phyloP scores from a whole-genome alignment of 2,329 filamentous ascomycete species.

The Talaromyces sp. region DNA sequence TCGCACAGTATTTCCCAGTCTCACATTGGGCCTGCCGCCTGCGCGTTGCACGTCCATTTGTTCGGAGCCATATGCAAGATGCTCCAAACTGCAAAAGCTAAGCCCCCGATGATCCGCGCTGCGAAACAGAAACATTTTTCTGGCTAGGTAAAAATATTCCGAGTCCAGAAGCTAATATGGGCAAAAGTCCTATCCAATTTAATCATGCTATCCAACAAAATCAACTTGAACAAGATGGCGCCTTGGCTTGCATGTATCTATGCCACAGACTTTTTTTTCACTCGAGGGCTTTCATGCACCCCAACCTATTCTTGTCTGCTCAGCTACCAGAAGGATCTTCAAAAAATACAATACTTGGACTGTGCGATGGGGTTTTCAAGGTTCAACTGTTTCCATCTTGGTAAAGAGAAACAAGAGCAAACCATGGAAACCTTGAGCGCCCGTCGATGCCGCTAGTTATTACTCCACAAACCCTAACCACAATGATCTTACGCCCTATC shows the following conservation, averaged over 20 bases:
- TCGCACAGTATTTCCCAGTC: slow-evolving; percentile 20
- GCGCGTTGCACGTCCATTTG: slow-evolving; percentile 30
- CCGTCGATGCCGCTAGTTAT: slow-evolving; percentile 13
- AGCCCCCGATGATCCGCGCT: slow-evolving; percentile 36
- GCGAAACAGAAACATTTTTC: slow-evolving; percentile 22
- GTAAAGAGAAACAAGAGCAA: neutral
- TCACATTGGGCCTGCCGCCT: slow-evolving; percentile 12
- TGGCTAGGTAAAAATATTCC: slow-evolving; percentile 13
- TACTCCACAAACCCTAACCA: slow-evolving; percentile 23
- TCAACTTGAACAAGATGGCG: neutral
- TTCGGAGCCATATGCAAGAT: slow-evolving; percentile 26
- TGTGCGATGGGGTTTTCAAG: slow-evolving; percentile 1
- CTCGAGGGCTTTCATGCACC: neutral
- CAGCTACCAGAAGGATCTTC: neutral
- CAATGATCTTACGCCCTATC: slow-evolving; percentile 4
- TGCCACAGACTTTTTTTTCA: neutral
- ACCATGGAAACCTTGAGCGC: slow-evolving; percentile 9
- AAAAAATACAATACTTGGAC: neutral
- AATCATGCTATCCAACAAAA: neutral
- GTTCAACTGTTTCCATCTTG: neutral
- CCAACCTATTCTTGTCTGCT: neutral
- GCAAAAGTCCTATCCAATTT: neutral
- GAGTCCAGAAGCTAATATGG: slow-evolving; percentile 3
- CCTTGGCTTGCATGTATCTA: slow-evolving; percentile 8
- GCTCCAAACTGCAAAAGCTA: slow-evolving; percentile 34